A percentile compares a stretch with the other conserved stretches of the same genome.
These are phyloP conservation scores for Hypoxylon subgilvum DNA, from an alignment of 495 filamentous ascomycete species.

Conservation along the genomic window DNA sequence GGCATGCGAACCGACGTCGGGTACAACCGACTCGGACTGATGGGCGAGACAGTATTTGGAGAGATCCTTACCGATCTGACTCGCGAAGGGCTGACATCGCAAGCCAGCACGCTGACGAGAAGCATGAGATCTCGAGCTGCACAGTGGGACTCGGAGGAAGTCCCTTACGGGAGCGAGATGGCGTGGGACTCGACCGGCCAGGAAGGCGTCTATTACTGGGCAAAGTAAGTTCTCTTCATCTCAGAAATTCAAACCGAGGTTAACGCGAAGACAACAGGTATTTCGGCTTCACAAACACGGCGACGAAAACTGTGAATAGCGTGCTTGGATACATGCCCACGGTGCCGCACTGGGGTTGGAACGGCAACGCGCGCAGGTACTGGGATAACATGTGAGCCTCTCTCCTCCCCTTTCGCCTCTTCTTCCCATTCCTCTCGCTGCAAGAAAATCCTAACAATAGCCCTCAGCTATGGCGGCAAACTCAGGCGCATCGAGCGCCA, in stretches of 20 bases:
- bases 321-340: conserved; percentile 60
- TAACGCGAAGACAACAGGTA: conserved; percentile 34
- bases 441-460: not conserved
- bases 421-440: not conserved
- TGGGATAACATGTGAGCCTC: conserved; percentile 55
- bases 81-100: conserved; percentile 45
- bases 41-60: conserved; percentile 61
- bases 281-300: conserved; percentile 50
- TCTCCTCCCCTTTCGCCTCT: not conserved
- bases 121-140: conserved; percentile 51
- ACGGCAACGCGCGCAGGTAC: conserved; percentile 60
- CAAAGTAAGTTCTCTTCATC: conserved; percentile 35
- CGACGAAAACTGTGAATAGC: conserved; percentile 54
- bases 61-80: conserved; percentile 54
- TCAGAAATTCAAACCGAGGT: not conserved
- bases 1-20: conserved; percentile 30
- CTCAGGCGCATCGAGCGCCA: conserved; percentile 57
- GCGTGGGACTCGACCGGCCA: conserved; percentile 64
- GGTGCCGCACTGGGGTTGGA: conserved; percentile 61
- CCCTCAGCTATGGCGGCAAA: conserved; percentile 49
- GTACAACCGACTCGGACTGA: conserved; percentile 52
- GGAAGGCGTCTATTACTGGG: conserved; percentile 62
- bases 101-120: conserved; percentile 46
- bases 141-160: conserved; percentile 49
- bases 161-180: conserved; percentile 62